A percentile compares a stretch with the other conserved stretches of the same genome.
phyloP scores from a whole-genome alignment of 306 rosid species.

The Parietaria judaica region DNA sequence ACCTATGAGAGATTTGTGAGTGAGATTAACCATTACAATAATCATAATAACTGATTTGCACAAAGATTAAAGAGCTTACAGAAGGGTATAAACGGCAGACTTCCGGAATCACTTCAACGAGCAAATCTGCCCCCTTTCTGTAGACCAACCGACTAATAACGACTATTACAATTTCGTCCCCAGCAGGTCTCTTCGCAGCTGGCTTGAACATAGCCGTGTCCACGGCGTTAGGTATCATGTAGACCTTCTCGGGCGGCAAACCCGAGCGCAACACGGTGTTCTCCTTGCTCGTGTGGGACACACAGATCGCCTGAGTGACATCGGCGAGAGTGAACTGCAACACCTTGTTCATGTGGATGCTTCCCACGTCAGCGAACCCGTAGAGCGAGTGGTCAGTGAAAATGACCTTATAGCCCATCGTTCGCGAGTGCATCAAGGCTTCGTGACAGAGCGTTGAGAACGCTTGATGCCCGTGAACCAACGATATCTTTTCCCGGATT shows the following conservation, averaged over 20 bases:
- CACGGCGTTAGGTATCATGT: slow-evolving; percentile 86
- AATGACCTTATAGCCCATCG: slow-evolving; percentile 84
- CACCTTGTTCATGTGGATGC: slow-evolving; percentile 98
- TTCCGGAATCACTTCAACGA: slow-evolving; percentile 94
- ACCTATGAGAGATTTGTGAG: slow-evolving; percentile 39
- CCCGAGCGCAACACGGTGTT: slow-evolving; percentile 86
- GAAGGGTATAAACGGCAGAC: slow-evolving; percentile 61
- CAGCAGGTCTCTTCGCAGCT: slow-evolving; percentile 43
- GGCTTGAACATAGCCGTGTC: slow-evolving; percentile 97
- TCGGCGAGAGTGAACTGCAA: slow-evolving; percentile 89
- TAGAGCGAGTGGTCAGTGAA: slow-evolving; percentile 90
- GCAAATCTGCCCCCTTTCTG: slow-evolving; percentile 86
- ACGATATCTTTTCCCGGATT: slow-evolving; percentile 65
- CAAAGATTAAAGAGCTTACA: slow-evolving; percentile 40
- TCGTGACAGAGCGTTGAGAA: slow-evolving; percentile 92
- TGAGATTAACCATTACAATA: background rate
- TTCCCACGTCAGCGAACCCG: slow-evolving; percentile 84
- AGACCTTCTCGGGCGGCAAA: slow-evolving; percentile 82
- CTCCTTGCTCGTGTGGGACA: slow-evolving; percentile 94
- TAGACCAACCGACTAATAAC: slow-evolving; percentile 90
- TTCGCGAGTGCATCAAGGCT: slow-evolving; percentile 78
- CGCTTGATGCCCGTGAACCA: slow-evolving; percentile 93
- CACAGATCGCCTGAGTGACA: slow-evolving; percentile 90
- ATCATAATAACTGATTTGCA: background rate
- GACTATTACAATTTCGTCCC: slow-evolving; percentile 55